Evolutionary conservation across 768 basidiomycete genomes (phyloP).

Genomic region (Tricholomella constricta): DNA sequence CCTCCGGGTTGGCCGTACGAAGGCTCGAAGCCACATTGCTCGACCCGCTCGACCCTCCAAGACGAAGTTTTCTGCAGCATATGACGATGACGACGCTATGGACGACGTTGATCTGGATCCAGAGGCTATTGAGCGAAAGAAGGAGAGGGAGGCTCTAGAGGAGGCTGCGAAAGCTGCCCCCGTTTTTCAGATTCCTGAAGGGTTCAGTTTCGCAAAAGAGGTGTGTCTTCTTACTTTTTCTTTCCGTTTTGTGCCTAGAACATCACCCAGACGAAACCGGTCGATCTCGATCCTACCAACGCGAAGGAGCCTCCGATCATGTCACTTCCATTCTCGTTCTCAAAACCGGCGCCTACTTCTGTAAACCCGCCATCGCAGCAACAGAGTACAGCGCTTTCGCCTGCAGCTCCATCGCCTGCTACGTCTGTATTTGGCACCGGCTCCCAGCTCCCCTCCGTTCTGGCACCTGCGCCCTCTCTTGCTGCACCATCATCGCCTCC

Average conservation of each 20-base stretch:
- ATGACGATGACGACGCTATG: conserved; percentile 52
- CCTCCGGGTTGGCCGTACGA: conserved; percentile 65
- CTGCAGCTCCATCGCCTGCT: not conserved
- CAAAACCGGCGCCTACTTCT: conserved; percentile 31
- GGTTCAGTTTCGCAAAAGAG: conserved; percentile 69
- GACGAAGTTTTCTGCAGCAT: conserved; percentile 69
- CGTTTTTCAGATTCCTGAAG: conserved; percentile 58
- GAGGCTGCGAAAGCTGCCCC: conserved; percentile 58
- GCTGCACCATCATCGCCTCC: not conserved
- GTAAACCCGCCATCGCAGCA: conserved; percentile 13
- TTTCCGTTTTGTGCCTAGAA: conserved; percentile 2
- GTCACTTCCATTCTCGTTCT: conserved; percentile 65
- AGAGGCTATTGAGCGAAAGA: conserved; percentile 32
- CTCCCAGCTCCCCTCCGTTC: not conserved
- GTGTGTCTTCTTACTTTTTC: conserved; percentile 34
- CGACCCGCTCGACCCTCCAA: conserved; percentile 51
- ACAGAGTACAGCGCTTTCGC: not conserved
- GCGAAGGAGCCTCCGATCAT: conserved; percentile 70
- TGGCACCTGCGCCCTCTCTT: not conserved
- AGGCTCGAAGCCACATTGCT: conserved; percentile 60
- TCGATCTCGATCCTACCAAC: conserved; percentile 40
- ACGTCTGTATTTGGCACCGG: not conserved
- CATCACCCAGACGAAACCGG: conserved; percentile 29
- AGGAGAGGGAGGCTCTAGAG: conserved; percentile 50
- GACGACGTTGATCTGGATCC: conserved; percentile 41